Percentiles rank a stretch among this genome's conserved stretches.
Conservation (phyloP, 179 eudicot species). For the Silene noctiflora region DNA sequence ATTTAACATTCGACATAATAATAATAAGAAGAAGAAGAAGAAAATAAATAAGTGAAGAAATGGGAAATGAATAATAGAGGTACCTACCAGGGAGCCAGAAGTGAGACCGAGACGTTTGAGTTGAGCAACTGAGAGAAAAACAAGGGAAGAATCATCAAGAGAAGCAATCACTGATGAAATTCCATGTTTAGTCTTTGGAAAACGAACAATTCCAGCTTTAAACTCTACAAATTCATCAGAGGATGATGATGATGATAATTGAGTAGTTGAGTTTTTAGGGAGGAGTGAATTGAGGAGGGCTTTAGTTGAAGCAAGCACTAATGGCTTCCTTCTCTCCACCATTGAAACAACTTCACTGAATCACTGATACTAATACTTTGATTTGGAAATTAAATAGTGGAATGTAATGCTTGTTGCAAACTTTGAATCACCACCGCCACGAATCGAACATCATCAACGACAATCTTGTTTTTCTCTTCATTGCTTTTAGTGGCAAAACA, state of each 20-base stretch:
- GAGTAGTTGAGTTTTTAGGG: constrained; percentile 20
- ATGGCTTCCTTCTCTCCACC: constrained; percentile 75
- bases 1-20: no score
- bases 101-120: constrained; percentile 69
- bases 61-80: not conserved
- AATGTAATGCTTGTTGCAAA: no score
- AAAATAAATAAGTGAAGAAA: not conserved
- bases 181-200: constrained; percentile 29
- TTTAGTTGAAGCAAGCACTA: constrained; percentile 81
- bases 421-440: no score
- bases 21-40: no score
- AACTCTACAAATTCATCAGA: constrained; percentile 23
- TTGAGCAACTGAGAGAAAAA: constrained; percentile 58
- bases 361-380: no score
- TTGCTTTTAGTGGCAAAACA: no score
- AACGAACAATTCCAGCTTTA: constrained; percentile 63
- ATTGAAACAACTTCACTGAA: constrained; percentile 10
- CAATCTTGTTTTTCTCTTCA: no score
- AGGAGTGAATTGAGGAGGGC: constrained; percentile 58
- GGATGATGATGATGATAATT: not conserved
- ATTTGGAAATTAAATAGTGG: no score
- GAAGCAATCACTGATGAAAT: constrained; percentile 24
- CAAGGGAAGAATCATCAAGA: constrained; percentile 59
- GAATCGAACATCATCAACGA: no score
- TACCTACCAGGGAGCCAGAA: constrained; percentile 72